Evolutionary conservation across 2,329 filamentous ascomycete genomes (phyloP), one percentile per base, ranked within the genome.

Genomic region (Aspergillus hiratsukae): DNA sequence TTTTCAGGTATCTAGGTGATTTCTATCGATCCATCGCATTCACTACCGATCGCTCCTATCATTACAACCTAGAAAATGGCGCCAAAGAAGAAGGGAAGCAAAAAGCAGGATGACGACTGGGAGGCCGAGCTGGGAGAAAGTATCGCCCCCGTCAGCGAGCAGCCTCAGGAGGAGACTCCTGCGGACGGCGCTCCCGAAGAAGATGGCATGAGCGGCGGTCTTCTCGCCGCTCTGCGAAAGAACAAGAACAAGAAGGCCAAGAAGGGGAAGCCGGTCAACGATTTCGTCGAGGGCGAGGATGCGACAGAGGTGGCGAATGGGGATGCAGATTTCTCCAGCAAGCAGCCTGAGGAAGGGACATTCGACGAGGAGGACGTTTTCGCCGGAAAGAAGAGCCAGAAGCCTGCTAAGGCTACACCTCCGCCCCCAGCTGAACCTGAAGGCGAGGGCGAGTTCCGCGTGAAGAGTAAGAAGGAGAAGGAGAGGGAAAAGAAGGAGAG

Each of bases 401-500:
- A 71, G 64, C 60, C 63, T 31, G 61, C 81, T 49, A 83, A 84
- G 76, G 82, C 73, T 72, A 80, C 72, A 51, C 67, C 72, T 51
- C 76, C 67, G 72, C 80, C 79, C 61, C 74, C 78, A 49, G 73
- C 75, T 14, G 69, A 64, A 35, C 61, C 61, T n/a, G 66, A 66
- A 19, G 81, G 79, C 2, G 81, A 80, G 19, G 80, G 77, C 10
- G 81, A 80, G 3, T 87, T 87, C 48, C 84, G 86, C 54, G 82
- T 97, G 50, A 86, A 97, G 78, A 96, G 91, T 41, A 99, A 97
- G 84, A 94, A 95, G 57, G 92, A 99, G 79, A 99, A 99, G 80
- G 94, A 99, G 75, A 96, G 91, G 77, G 82, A 93, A 69, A 97
- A 93, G 83, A 99, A 97, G 79, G 94, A 99, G 80, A 87, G 91